Conservation (phyloP, 257 asterid species). For the Haberlea rhodopensis region DNA sequence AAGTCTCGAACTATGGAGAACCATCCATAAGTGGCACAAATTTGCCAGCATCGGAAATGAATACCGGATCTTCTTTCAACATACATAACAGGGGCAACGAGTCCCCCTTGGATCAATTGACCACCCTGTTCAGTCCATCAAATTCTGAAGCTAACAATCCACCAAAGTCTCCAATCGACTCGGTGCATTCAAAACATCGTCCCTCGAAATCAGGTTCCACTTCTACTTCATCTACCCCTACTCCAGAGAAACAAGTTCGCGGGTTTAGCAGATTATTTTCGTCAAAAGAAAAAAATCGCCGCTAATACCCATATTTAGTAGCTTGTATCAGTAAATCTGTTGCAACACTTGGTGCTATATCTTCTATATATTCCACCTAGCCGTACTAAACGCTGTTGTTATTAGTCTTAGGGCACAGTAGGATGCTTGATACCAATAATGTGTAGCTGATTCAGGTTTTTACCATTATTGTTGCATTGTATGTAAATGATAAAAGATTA, state of each 20-base stretch:
- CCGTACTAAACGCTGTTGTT: not conserved
- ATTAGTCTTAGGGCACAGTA: too few species aligned
- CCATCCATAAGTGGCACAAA: constrained; percentile 51
- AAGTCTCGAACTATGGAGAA: constrained; percentile 45
- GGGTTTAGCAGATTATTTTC: constrained; percentile 87
- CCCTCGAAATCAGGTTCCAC: constrained; percentile 65
- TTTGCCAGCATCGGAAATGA: constrained; percentile 50
- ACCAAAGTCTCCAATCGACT: constrained; percentile 51
- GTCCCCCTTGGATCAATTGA: constrained; percentile 49
- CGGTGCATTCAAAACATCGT: constrained; percentile 49
- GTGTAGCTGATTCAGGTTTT: not conserved
- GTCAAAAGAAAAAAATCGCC: constrained; percentile 50
- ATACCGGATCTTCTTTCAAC: constrained; percentile 35
- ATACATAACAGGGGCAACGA: constrained; percentile 47
- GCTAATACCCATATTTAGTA: constrained; percentile 32
- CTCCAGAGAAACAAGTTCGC: constrained; percentile 77
- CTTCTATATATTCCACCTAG: not conserved
- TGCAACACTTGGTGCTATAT: not conserved
- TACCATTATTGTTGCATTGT: not conserved
- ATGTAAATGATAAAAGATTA: too few species aligned
- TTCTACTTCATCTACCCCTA: constrained; percentile 54
- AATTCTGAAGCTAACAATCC: constrained; percentile 54
- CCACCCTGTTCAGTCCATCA: constrained; percentile 45
- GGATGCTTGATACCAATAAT: not conserved
- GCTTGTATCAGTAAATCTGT: not conserved